Percentiles rank a stretch among this genome's conserved stretches.
Evolutionary conservation across 1,284 basidiomycete species (phyloP).

Genomic region (Trichosporon inkin): DNA sequence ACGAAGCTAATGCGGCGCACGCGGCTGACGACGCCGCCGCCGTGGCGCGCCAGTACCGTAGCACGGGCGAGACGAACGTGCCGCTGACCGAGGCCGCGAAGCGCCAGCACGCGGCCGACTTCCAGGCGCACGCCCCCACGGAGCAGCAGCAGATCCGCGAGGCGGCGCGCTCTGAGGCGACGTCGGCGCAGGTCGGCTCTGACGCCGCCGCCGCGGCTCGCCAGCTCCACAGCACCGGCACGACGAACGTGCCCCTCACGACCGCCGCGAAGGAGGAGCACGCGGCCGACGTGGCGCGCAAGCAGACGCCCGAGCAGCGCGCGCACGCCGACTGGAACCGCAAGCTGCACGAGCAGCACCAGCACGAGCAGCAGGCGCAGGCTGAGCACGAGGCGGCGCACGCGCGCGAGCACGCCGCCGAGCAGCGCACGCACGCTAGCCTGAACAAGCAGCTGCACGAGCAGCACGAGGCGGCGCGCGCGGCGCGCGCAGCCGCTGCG

Average conservation of each 20-base stretch:
- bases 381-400: not conserved
- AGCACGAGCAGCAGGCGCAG: constrained; percentile 48
- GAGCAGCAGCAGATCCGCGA: not conserved
- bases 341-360: no score
- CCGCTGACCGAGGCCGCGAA: constrained; percentile 3
- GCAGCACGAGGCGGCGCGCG: not conserved
- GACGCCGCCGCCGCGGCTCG: not conserved
- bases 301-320: not conserved
- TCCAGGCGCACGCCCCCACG: constrained; percentile 3
- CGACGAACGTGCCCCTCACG: not conserved
- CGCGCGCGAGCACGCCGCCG: not conserved
- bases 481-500: not conserved
- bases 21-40: not conserved
- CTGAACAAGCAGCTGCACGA: not conserved
- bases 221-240: not conserved
- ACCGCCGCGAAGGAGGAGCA: not conserved
- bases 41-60: not conserved
- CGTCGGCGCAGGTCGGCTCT: not conserved
- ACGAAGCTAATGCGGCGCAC: not conserved
- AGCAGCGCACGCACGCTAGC: not conserved
- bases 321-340: no score
- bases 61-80: not conserved
- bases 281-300: constrained; percentile 26
- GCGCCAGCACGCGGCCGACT: not conserved
- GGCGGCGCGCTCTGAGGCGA: not conserved